phyloP scores from a whole-genome alignment of 306 rosid genomes.

The apple (Malus domestica) region DNA sequence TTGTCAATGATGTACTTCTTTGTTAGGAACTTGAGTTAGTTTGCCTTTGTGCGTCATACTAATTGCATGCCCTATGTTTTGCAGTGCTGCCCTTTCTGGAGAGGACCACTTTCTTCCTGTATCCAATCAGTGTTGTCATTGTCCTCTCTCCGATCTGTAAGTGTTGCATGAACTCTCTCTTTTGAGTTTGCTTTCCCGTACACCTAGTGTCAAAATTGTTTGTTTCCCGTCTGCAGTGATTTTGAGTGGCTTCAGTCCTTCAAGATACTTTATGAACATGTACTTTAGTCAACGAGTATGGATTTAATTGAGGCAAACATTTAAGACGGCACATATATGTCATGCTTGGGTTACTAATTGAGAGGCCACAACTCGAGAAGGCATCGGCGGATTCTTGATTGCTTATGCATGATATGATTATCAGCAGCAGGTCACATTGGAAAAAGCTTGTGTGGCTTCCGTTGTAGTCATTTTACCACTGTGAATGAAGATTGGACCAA shows the following conservation, averaged over 20 bases:
- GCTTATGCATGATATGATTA: constrained; percentile 15
- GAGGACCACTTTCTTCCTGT: constrained; percentile 89
- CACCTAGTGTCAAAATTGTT: constrained; percentile 15
- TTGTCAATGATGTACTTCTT: background rate
- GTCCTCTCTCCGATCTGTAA: constrained; percentile 96
- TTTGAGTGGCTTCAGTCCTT: constrained; percentile 96
- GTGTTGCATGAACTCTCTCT: constrained; percentile 27
- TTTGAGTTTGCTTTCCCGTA: constrained; percentile 18
- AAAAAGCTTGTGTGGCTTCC: constrained; percentile 13
- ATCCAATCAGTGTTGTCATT: constrained; percentile 81
- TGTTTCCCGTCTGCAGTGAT: constrained; percentile 55
- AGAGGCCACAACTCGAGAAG: constrained; percentile 32
- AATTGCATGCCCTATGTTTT: constrained; percentile 18
- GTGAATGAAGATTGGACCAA: constrained; percentile 37
- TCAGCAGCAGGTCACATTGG: constrained; percentile 11
- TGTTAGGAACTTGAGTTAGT: background rate
- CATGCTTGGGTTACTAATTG: constrained; percentile 39
- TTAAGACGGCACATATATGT: constrained; percentile 34
- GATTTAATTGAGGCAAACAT: constrained; percentile 36
- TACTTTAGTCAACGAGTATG: constrained; percentile 69
- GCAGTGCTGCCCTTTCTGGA: constrained; percentile 95
- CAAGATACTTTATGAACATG: constrained; percentile 87
- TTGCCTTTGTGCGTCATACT: constrained; percentile 15
- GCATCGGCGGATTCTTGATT: constrained; percentile 29
- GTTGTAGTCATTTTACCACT: constrained; percentile 37